phyloP scores from a whole-genome alignment of 2,329 filamentous ascomycete species.

The Exophiala sideris region DNA sequence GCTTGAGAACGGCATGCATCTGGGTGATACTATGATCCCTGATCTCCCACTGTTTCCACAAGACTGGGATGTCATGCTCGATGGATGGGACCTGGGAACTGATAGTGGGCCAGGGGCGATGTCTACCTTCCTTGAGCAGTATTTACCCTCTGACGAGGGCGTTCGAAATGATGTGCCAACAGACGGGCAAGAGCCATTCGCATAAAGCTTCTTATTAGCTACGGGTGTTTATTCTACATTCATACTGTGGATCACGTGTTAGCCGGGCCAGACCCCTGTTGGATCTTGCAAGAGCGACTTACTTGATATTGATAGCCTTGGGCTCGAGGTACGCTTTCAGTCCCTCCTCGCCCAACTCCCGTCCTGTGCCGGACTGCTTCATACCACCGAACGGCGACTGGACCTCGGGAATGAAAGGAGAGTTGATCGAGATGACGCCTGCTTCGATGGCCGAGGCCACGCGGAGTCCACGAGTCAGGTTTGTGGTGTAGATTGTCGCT shows the following conservation, averaged over 20 bases:
- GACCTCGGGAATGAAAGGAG: constrained; percentile 38
- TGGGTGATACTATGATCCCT: not conserved
- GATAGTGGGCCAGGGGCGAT: constrained; percentile 19
- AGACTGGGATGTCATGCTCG: constrained; percentile 23
- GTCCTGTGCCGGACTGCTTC: constrained; percentile 49
- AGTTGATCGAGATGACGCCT: constrained; percentile 45
- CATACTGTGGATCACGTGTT: not conserved
- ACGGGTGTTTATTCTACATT: not conserved
- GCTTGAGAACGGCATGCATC: not conserved
- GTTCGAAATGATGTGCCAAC: too few relatives aligned
- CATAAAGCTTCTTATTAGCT: too few relatives aligned
- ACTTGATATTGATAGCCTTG: constrained; percentile 12
- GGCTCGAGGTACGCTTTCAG: constrained; percentile 11
- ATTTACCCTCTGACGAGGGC: not conserved
- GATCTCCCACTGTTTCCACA: constrained; percentile 21
- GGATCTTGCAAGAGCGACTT: not conserved
- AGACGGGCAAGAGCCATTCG: too few relatives aligned
- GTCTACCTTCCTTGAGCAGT: constrained; percentile 20
- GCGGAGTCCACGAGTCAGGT: constrained; percentile 38
- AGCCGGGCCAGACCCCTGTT: too few relatives aligned
- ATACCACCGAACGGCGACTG: constrained; percentile 42
- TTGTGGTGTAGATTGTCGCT: constrained; percentile 38
- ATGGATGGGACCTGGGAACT: constrained; percentile 24
- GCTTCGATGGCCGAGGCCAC: constrained; percentile 41
- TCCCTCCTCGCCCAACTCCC: constrained; percentile 41